A percentile compares a stretch with the other conserved stretches of the same genome.
These are phyloP conservation scores for Gynostemma pentaphyllum DNA, from an alignment of 306 rosid genomes.

Conservation along the genomic window DNA sequence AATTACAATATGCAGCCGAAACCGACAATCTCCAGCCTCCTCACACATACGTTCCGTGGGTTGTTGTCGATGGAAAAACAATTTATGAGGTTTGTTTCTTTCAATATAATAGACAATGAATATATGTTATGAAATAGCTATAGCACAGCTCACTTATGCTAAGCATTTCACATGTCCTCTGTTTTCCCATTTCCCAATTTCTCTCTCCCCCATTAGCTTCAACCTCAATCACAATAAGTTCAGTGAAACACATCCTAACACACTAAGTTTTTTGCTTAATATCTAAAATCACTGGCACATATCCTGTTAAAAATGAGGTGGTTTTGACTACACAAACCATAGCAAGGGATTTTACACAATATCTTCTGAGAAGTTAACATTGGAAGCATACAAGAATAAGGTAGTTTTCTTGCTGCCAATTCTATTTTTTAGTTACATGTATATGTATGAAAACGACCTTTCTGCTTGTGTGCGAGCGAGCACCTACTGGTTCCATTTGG, in stretches of 20 bases:
- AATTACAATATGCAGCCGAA: constrained; percentile 54
- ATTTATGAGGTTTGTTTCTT: constrained; percentile 50
- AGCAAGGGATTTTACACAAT: background rate
- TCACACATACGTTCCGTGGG: constrained; percentile 83
- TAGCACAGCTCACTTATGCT: too few relatives aligned
- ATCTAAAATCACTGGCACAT: background rate
- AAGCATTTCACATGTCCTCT: too few relatives aligned
- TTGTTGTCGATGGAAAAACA: constrained; percentile 77
- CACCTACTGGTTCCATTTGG: too few relatives aligned
- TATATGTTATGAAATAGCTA: too few relatives aligned
- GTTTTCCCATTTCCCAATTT: too few relatives aligned
- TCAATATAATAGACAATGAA: background rate
- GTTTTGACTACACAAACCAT: background rate
- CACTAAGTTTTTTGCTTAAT: background rate
- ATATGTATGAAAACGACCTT: too few relatives aligned
- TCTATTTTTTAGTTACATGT: background rate
- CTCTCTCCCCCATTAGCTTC: too few relatives aligned
- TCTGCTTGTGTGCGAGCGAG: too few relatives aligned
- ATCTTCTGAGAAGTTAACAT: background rate
- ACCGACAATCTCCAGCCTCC: constrained; percentile 69
- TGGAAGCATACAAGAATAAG: background rate
- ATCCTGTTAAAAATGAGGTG: too few relatives aligned
- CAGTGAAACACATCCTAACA: background rate
- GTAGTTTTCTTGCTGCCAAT: background rate
- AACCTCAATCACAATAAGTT: too few relatives aligned